phyloP scores from a whole-genome alignment of 352 stramenopile genomes.

The Phytophthora tentaculata region DNA sequence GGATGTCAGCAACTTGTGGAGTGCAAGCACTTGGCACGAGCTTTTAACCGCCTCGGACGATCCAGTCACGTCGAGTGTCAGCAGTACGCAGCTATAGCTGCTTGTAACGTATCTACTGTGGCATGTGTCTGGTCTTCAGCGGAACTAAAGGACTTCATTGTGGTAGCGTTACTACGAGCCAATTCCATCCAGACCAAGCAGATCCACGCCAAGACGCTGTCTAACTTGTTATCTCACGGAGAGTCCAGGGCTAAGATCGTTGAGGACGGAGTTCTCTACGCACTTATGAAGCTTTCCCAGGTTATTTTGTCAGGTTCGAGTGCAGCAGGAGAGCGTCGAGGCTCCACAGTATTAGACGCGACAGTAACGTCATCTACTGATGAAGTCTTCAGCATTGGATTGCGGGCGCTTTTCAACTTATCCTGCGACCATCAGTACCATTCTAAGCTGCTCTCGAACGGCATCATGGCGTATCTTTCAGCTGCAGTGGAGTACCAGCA shows the following conservation, averaged over 20 bases:
- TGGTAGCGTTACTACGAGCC: conserved; percentile 73
- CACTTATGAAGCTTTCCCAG: conserved; percentile 82
- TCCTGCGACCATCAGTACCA: conserved; percentile 77
- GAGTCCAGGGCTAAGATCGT: conserved; percentile 61
- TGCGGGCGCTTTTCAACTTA: conserved; percentile 81
- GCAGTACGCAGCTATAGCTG: conserved; percentile 79
- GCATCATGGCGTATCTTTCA: conserved; percentile 72
- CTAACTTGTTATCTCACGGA: conserved; percentile 74
- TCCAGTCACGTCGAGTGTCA: conserved; percentile 81
- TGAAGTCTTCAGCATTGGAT: conserved; percentile 72
- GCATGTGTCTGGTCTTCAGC: conserved; percentile 74
- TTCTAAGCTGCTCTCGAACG: conserved; percentile 71
- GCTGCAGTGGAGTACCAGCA: conserved; percentile 47
- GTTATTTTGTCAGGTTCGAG: conserved; percentile 42
- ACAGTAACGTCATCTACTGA: conserved; percentile 36
- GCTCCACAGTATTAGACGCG: conserved; percentile 5
- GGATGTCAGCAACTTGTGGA: conserved; percentile 61
- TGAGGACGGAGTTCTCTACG: conserved; percentile 80
- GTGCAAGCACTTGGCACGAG: conserved; percentile 56
- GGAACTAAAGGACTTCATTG: conserved; percentile 86
- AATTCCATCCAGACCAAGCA: conserved; percentile 86
- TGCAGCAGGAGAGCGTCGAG: conserved; percentile 5
- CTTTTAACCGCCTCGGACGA: conserved; percentile 73
- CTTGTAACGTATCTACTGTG: conserved; percentile 76
- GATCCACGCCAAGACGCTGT: conserved; percentile 83